Evolutionary conservation across 1,139 yeast genomes (phyloP), one percentile per base, ranked within the genome.

Genomic region (Hyphopichia buzzinii): DNA sequence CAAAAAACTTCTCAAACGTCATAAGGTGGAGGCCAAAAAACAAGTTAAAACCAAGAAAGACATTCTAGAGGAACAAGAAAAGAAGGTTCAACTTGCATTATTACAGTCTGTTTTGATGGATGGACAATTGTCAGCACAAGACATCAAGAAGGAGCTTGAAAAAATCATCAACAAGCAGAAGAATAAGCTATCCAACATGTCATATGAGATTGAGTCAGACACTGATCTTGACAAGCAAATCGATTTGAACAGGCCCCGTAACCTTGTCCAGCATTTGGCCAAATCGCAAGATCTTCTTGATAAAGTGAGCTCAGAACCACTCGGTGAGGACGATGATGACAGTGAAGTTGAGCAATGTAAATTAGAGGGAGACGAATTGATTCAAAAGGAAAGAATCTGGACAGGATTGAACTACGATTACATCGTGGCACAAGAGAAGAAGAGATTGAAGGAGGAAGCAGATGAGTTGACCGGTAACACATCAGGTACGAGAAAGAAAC

Each of bases 351-450:
- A 77, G 3, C 61, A 64, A 0, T 69, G 81, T 30, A 54, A 86
- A 33, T 64, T 92, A 37, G 73, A 77, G 3, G 80, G 76, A 34
- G 84, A 79, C 32, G 96, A 92, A 46, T 73, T 79, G 10, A 48
- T 37, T 38, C 53, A 81, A 50, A 90, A 87, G 59, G 89, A 86
- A 46, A 72, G 83, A 42, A 77, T 89, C 4, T 92, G 98, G 97
- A 79, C 85, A 39, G 89, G 94, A 1, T 70, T 87, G 37, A 88
- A 92, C 59, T 86, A 85, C 41, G 97, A 90, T 24, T 94, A 81
- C 52, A 66, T 92, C 40, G 61, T 88, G 17, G 94, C 84, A 35
- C 96, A 88, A 59, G 97, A 92, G 50, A 79, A 79, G 48, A 89
- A 88, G 56, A 68, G 92, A 43, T 71, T 90, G 45, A 87, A 90